Evolutionary conservation across 2,329 filamentous ascomycete species (phyloP), one percentile per base, ranked within the genome.

Genomic region (Ascosphaera aggregata): DNA sequence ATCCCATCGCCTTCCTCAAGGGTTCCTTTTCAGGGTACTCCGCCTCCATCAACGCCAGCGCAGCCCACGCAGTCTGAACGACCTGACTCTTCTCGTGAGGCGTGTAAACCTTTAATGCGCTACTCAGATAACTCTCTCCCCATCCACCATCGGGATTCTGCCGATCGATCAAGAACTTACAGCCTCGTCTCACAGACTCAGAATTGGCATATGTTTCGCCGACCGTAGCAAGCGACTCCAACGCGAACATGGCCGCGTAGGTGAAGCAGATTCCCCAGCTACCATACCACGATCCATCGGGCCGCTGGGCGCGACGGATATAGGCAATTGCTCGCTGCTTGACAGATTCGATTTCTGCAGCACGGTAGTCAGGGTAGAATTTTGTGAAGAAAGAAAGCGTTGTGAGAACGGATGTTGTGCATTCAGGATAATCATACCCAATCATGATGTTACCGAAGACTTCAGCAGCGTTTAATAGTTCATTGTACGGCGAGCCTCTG

Each of bases 221-320:
- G 3, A 82, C 72, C 36, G 74, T 78, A 4, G 73, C 69, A 47
- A 98, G 65, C 44, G 80, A 82, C 54, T 95, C 86, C 1, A 95
- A 65, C 0, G 85, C 85, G 59, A 98, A 98, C 84, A 95, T 91
- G 45, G 73, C 80, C 1, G 85, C 89, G 53, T 98, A 98, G 0
- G 85, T 94, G 57, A 92, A 98, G 61, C 89, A 98, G 49, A 98
- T 91, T 39, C 81, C 89, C 89, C 89, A 98, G 52, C 74, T 84
- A 36, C 89, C 89, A 53, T 98, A 95, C 89, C 89, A 98, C 43
- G 77, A 79, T n/a, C 89, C 89, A 48, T 95, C 82, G 0, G 66
- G 55, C 2, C 70, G 64, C 57, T 95, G 89, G 2, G 74, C 70
- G 2, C 66, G 66, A 51, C 84, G 80, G 57, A 98, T 92, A 63